Evolutionary conservation across 768 basidiomycete species (phyloP).

Genomic region (Mycena capillaripes): DNA sequence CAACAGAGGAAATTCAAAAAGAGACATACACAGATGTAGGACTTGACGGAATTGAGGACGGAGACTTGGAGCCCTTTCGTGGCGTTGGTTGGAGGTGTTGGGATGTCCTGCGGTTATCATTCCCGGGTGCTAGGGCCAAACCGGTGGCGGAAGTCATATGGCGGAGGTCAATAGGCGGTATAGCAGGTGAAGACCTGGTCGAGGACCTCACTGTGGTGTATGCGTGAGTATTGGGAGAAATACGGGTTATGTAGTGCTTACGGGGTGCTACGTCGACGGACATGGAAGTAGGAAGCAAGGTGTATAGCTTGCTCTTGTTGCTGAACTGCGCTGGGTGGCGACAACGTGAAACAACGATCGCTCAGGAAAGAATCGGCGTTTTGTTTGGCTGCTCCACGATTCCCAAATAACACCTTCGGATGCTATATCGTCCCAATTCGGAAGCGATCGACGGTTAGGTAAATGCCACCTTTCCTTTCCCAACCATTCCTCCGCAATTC

Average conservation of each 20-base stretch:
- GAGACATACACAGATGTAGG: constrained; percentile 80
- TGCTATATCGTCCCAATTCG: constrained; percentile 1
- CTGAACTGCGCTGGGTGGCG: background rate
- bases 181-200: constrained; percentile 35
- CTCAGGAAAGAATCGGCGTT: background rate
- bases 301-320: background rate
- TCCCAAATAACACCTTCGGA: background rate
- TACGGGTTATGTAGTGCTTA: background rate
- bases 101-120: constrained; percentile 54
- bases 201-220: constrained; percentile 25
- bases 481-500: background rate
- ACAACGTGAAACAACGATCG: constrained; percentile 19
- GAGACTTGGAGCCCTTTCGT: constrained; percentile 73
- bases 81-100: constrained; percentile 61
- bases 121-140: constrained; percentile 54
- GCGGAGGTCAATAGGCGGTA: constrained; percentile 62
- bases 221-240: background rate
- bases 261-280: constrained; percentile 23
- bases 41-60: constrained; percentile 83
- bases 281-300: constrained; percentile 20
- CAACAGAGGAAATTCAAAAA: constrained; percentile 1
- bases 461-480: background rate
- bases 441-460: background rate
- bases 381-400: constrained; percentile 14
- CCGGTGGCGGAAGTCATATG: constrained; percentile 67